Base-by-base conservation (phyloP, 352 stramenopile species). In the Globisporangium uncinulatum region DNA sequence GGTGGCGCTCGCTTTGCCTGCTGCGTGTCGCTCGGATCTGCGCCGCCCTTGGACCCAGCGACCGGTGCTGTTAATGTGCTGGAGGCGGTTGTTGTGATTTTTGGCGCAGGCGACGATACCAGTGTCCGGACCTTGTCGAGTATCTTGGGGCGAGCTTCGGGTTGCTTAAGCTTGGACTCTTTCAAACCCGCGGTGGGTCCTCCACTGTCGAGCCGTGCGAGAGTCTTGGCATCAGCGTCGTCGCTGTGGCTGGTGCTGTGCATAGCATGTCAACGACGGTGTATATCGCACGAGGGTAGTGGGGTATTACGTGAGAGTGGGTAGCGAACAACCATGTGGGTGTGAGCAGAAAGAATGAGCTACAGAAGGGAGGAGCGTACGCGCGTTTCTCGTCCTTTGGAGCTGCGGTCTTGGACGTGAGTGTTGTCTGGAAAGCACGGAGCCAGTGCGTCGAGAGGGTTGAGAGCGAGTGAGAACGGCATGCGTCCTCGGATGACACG, bases 101-200 rank as follows among this genome's bases (percentile, higher is more conserved):
- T 32, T 24, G 48, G 15, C 57, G 21, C 50, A 17, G 51, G 65
- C 39, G 47, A 61, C 59, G 45, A 62, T 10, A 54, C 21, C 10
- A 37, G 32, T 0, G 43, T 21, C 1, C 72, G 67, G n/a, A 73
- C 57, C 8, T 70, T 70, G 51, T 84, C 72, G 15, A 74, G 60
- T 46, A 84, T 79, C 49, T 72, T 82, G 13, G 76, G 63, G 3
- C 55, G 48, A 11, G 51, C 50, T 61, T 87, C 80, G 8, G 80
- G 76, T 34, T 83, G 80, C 64, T 85, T 88, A 7, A 88, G 67
- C 56, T 88, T 90, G n/a, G 80, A 88, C 56, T 86, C 77, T 57
- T 84, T 86, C 43, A 77, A 15, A 15, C 17, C 47, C 14, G 24
- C n/a, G 24, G 24, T 29, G 31, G 7, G 31, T 3, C 54, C 52